Percentiles rank a stretch among this genome's conserved stretches.
Conservation (phyloP, 352 stramenopile genomes). For the Globisporangium polare region DNA sequence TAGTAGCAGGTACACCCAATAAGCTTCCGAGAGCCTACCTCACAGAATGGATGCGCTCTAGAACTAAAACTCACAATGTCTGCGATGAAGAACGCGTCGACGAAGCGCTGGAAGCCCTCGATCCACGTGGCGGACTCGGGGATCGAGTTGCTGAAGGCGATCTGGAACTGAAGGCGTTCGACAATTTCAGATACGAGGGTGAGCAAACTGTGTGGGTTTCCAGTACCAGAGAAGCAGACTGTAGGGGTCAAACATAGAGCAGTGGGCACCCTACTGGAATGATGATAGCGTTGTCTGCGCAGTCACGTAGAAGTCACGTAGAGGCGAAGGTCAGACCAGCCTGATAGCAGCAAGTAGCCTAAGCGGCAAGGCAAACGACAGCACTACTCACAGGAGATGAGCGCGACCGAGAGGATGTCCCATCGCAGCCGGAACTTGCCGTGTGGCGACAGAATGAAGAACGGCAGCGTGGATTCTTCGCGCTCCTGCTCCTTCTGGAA, state of each 20-base stretch:
- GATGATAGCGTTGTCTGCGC: conserved; percentile 71
- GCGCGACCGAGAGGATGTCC: conserved; percentile 61
- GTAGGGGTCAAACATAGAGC: not conserved
- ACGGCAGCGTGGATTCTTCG: conserved; percentile 77
- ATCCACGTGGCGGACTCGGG: conserved; percentile 18
- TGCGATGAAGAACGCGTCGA: conserved; percentile 68
- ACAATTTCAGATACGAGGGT: not conserved
- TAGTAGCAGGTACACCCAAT: not conserved
- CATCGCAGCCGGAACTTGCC: conserved; percentile 73
- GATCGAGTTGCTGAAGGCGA: conserved; percentile 44
- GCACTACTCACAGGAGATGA: conserved; percentile 61
- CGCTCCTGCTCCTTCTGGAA: conserved; percentile 84
- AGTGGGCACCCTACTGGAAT: conserved; percentile 35
- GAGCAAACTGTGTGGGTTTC: not conserved
- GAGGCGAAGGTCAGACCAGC: not conserved
- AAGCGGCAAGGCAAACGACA: not conserved
- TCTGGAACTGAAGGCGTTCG: conserved; percentile 47
- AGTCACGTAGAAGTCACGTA: not conserved
- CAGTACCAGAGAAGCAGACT: not conserved
- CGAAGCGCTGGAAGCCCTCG: conserved; percentile 52
- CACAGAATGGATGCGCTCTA: too few relatives aligned
- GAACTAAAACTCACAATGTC: conserved; percentile 59
- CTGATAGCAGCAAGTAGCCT: too few relatives aligned
- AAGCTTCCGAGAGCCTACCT: too few relatives aligned
- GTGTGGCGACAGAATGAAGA: conserved; percentile 71